phyloP scores from a whole-genome alignment of 2,329 filamentous ascomycete species.

The Metarhizium guizhouense region DNA sequence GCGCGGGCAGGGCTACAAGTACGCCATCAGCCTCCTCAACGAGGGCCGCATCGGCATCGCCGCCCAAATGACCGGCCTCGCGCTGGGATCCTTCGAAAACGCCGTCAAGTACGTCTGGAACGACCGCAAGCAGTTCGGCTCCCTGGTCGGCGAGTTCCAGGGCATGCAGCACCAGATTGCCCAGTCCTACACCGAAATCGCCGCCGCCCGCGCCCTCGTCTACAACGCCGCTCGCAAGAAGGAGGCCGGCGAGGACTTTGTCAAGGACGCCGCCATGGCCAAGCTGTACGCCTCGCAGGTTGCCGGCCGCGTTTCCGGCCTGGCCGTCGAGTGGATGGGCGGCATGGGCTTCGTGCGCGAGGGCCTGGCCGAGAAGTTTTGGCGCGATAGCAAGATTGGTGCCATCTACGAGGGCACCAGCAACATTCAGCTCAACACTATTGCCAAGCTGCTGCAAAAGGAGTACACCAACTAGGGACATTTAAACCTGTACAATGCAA shows the following conservation, averaged over 20 bases:
- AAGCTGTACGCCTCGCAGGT: slow-evolving; percentile 94
- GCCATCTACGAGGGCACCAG: slow-evolving; percentile 93
- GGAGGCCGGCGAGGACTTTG: slow-evolving; percentile 93
- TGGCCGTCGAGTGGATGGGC: slow-evolving; percentile 97
- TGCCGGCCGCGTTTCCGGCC: slow-evolving; percentile 73
- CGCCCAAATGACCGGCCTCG: slow-evolving; percentile 96
- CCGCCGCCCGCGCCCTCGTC: slow-evolving; percentile 81
- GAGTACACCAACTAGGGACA: slow-evolving; percentile 39
- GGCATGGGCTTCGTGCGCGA: slow-evolving; percentile 98
- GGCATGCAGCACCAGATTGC: slow-evolving; percentile 99
- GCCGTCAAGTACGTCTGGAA: slow-evolving; percentile 93
- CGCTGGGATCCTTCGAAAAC: slow-evolving; percentile 90
- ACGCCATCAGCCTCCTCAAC: slow-evolving; percentile 88
- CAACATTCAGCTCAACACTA: slow-evolving; percentile 62
- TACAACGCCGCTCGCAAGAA: slow-evolving; percentile 97
- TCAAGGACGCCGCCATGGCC: slow-evolving; percentile 94
- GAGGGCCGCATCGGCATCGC: slow-evolving; percentile 97
- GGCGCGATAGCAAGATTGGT: slow-evolving; percentile 95
- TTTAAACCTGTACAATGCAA: neutral
- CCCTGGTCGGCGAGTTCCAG: slow-evolving; percentile 92
- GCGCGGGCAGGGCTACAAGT: slow-evolving; percentile 92
- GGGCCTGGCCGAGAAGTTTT: slow-evolving; percentile 96
- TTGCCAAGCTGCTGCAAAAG: slow-evolving; percentile 54
- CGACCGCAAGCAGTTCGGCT: slow-evolving; percentile 93
- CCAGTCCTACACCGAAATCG: slow-evolving; percentile 89